phyloP scores from a whole-genome alignment of 768 basidiomycete genomes.

The Serendipita indica region DNA sequence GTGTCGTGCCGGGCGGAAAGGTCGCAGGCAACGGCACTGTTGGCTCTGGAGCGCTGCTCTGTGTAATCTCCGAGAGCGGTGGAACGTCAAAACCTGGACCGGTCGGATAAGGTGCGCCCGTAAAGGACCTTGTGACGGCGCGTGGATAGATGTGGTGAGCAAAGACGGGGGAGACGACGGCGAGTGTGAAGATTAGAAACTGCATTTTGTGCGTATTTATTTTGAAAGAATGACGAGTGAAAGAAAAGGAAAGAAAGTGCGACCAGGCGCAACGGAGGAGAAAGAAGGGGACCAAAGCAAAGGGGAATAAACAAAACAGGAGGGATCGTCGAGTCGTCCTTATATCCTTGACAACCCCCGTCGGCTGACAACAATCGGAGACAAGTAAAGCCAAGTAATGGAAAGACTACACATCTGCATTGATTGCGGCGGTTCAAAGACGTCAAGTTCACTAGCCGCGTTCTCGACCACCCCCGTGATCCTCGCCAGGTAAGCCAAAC shows the following conservation, averaged over 20 bases:
- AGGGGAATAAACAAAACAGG: too few relatives aligned
- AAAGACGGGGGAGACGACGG: neutral
- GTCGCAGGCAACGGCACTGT: neutral
- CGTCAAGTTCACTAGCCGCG: constrained; percentile 58
- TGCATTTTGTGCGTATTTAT: neutral
- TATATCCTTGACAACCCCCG: too few relatives aligned
- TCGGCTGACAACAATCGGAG: too few relatives aligned
- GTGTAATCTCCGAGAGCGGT: neutral
- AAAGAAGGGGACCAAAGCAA: too few relatives aligned
- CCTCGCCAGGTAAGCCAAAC: neutral
- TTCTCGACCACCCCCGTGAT: constrained; percentile 33
- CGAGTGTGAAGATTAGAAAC: too few relatives aligned
- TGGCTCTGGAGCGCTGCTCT: neutral
- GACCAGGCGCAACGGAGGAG: neutral
- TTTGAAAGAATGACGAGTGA: neutral
- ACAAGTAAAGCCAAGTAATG: neutral
- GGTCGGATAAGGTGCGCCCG: constrained; percentile 6
- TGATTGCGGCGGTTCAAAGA: constrained; percentile 85
- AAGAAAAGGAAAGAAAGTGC: neutral
- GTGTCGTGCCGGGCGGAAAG: neutral
- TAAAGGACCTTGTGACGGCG: neutral
- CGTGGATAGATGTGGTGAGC: neutral
- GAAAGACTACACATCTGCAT: constrained; percentile 50
- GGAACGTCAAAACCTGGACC: constrained; percentile 7
- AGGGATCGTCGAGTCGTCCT: too few relatives aligned